phyloP scores from a whole-genome alignment of 768 basidiomycete species.

The Tremella yokohamensis region DNA sequence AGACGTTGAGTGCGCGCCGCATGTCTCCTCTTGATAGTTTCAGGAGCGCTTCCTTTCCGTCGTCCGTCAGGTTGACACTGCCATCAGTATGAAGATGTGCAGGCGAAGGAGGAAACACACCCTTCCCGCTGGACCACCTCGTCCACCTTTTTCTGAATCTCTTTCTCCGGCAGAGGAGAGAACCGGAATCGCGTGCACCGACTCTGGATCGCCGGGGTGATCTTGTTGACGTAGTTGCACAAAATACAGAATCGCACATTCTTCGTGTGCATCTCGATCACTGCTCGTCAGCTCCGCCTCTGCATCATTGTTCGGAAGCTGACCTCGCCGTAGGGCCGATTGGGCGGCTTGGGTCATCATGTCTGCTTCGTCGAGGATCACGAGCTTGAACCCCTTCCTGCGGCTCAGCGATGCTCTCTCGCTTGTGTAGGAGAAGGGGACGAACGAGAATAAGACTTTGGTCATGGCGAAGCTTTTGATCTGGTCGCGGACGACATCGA shows the following conservation, averaged over 20 bases:
- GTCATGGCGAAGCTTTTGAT: slow-evolving; percentile 99
- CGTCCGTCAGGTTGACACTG: slow-evolving; percentile 79
- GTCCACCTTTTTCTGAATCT: slow-evolving; percentile 78
- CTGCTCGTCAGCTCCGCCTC: slow-evolving; percentile 46
- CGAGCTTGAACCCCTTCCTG: slow-evolving; percentile 92
- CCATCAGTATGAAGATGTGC: neutral
- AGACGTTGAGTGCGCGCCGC: slow-evolving; percentile 89
- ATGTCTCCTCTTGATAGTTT: slow-evolving; percentile 95
- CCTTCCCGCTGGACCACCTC: slow-evolving; percentile 77
- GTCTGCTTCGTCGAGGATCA: slow-evolving; percentile 98
- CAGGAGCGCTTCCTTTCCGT: slow-evolving; percentile 82
- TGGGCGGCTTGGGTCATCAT: slow-evolving; percentile 99
- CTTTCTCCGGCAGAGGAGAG: slow-evolving; percentile 77
- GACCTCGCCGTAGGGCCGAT: slow-evolving; percentile 80
- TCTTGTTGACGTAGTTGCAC: slow-evolving; percentile 99
- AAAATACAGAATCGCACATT: slow-evolving; percentile 99
- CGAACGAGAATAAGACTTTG: slow-evolving; percentile 64
- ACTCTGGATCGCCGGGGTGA: slow-evolving; percentile 95
- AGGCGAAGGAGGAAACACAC: slow-evolving; percentile 55
- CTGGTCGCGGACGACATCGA: slow-evolving; percentile 97
- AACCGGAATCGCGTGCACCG: slow-evolving; percentile 97
- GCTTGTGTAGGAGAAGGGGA: neutral
- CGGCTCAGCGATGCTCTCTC: slow-evolving; percentile 32
- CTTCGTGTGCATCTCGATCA: slow-evolving; percentile 97
- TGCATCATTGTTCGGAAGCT: neutral